Percentiles rank a stretch among this genome's conserved stretches.
These are phyloP conservation scores for Solanum sitiens DNA, from an alignment of 257 asterid genomes.

Conservation along the genomic window DNA sequence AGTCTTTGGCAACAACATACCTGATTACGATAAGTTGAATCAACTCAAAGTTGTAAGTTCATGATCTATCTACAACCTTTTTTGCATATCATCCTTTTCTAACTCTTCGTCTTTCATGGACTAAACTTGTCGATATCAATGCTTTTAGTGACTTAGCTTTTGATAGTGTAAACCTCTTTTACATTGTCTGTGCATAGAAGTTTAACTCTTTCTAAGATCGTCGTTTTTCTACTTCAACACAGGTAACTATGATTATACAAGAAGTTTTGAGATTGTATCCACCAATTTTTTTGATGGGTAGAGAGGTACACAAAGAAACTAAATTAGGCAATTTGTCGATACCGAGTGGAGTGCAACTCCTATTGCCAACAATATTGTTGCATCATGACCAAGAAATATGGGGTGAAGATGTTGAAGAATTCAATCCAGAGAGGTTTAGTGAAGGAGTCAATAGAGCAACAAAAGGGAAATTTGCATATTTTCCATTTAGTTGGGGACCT, in stretches of 20 bases:
- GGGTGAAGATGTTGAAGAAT: conserved; percentile 19
- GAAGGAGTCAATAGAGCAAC: conserved; percentile 13
- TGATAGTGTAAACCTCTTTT: not conserved
- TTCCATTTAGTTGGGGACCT: conserved; percentile 23
- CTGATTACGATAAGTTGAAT: conserved; percentile 5
- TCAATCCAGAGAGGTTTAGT: conserved; percentile 18
- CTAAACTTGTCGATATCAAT: not conserved
- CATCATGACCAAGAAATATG: conserved; percentile 16
- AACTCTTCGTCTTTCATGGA: not conserved
- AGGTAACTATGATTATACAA: conserved; percentile 16
- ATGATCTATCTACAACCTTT: not conserved
- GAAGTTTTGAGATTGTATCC: conserved; percentile 21
- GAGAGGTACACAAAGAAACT: conserved; percentile 1
- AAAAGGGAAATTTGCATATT: conserved; percentile 4
- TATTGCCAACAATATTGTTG: conserved; percentile 3
- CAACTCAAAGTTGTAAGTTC: conserved; percentile 16
- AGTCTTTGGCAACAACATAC: not conserved
- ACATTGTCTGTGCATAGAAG: not conserved
- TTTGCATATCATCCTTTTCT: not conserved
- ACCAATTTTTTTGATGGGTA: not conserved
- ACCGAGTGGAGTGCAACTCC: conserved; percentile 8
- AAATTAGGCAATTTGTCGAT: conserved; percentile 3
- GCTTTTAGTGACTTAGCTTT: not conserved
- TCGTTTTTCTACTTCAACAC: not conserved
- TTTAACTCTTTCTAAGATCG: not conserved